Evolutionary conservation across 2,329 filamentous ascomycete genomes (phyloP), one percentile per base, ranked within the genome.

Genomic region (Calonectria montana): DNA sequence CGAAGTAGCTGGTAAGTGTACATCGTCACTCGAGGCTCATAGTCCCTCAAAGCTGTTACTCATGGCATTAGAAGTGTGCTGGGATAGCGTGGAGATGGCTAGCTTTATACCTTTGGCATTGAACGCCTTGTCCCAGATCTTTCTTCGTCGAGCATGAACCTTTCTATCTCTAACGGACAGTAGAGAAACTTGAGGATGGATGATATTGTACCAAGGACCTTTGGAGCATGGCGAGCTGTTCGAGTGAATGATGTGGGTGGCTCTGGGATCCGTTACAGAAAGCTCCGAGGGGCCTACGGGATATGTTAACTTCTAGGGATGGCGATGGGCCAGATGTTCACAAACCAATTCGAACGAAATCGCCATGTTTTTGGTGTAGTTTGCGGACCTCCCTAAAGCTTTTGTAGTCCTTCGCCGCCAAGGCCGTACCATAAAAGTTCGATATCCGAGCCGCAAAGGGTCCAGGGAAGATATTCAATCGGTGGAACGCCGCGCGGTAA

Each of bases 41-140:
- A 76, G 1, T 76, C 71, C 1, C 66, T 48, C 0, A 75, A 15
- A 0, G 73, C 74, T 67, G 4, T 29, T 41, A 15, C 3, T 6
- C 10, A 16, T 6, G 43, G 23, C n/a, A 4, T 25, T 4, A 43
- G 35, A 23, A 25, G 8, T 31, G 16, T 8, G 9, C 7, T 9
- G 9, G 21, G 4, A 57, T 27, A 63, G 9, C 2, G 8, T 31
- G 7, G 5, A 45, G 6, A 35, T 9, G 21, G n/a, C 4, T 6
- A 3, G 8, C 4, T 41, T 4, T 13, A 0, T 35, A 73, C 74
- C 74, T 67, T 75, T 77, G 0, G 74, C 47, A 12, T 69, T 76
- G 10, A 77, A 76, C 0, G 66, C 76, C 16, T 69, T 73, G 0
- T 77, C 76, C 76, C 76, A 77, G 0, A 69, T 45, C 37, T 74